Conservation (phyloP, 2,329 filamentous ascomycete genomes). For the Grosmannia clavigera region DNA sequence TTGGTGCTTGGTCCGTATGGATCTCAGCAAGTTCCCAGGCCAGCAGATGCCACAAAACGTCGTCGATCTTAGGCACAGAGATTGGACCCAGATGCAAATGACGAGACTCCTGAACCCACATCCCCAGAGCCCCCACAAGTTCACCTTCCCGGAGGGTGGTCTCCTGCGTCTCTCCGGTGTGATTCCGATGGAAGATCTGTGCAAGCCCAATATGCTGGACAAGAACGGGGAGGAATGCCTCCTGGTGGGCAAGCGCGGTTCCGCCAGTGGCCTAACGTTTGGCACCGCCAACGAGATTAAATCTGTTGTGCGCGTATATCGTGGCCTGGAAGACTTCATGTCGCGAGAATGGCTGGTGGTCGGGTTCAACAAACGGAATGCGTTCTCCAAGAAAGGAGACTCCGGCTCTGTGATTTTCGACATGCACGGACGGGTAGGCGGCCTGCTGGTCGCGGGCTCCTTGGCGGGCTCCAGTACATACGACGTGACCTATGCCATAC, state of each 20-base stretch:
- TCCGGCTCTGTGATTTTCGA: constrained; percentile 1
- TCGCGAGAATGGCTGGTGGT: background rate
- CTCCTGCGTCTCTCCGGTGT: background rate
- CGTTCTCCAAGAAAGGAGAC: background rate
- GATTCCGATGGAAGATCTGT: background rate
- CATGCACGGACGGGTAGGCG: background rate
- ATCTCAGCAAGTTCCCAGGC: background rate
- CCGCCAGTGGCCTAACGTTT: background rate
- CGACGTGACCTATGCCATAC: background rate
- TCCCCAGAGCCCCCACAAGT: background rate
- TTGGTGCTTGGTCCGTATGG: constrained; percentile 1
- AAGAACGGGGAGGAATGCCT: background rate
- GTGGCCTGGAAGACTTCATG: background rate
- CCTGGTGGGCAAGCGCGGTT: background rate
- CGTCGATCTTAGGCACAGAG: background rate
- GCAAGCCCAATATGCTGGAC: background rate
- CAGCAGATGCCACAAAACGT: background rate
- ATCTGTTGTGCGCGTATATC: background rate
- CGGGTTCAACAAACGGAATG: background rate
- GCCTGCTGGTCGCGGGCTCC: background rate
- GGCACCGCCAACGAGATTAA: constrained; percentile 1
- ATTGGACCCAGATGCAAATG: background rate
- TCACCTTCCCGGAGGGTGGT: background rate
- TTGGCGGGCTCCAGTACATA: background rate
- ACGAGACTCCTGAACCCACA: background rate